Base-by-base conservation (phyloP, 768 basidiomycete genomes). In the Suillus spraguei region DNA sequence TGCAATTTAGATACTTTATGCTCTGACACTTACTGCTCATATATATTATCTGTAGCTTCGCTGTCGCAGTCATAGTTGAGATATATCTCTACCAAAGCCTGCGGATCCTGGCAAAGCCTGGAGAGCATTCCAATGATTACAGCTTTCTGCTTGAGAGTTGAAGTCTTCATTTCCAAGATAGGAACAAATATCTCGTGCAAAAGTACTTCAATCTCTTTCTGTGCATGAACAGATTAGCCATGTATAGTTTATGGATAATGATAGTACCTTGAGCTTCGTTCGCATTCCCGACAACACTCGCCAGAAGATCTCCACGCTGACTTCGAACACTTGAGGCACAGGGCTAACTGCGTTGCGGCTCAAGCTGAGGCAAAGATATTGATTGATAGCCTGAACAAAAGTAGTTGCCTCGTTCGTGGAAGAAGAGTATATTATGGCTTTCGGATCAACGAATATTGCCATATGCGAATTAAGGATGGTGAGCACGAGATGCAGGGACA, bases 141-240 rank as follows among this genome's bases (percentile, higher is more conserved):
- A 4, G 90, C 90, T 78, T 99, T 99, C 74, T 99, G 97, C 71
- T 94, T 94, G 56, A 97, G 79, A 1, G 95, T 97, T 6, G 97
- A 93, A 10, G 92, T 99, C 73, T 90, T 88, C 95, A 99, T 98
- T 78, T 99, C 97, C 63, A 99, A 81, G 55, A 99, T 97, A 2
- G 97, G 97, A 62, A 99, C 88, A 80, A 99, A 99, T 66, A 99
- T 99, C 75, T 99, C 97, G 69, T 97, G 96, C 55, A 99, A 77
- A n/a, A 99, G 82, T 42, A 99, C 95, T 75, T 98, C 97, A 63
- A 99, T 98, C 76, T 99, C 97, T 91, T 98, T 97, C 97, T 98
- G 73, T 42, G 62, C 33, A 22, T 28, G 59, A 54, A 59, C 17
- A 55, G 44, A 61, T 72, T 38, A 68, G 61, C 59, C 36, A 49